Base-by-base conservation (phyloP, 306 rosid genomes). In the Coriaria nepalensis region DNA sequence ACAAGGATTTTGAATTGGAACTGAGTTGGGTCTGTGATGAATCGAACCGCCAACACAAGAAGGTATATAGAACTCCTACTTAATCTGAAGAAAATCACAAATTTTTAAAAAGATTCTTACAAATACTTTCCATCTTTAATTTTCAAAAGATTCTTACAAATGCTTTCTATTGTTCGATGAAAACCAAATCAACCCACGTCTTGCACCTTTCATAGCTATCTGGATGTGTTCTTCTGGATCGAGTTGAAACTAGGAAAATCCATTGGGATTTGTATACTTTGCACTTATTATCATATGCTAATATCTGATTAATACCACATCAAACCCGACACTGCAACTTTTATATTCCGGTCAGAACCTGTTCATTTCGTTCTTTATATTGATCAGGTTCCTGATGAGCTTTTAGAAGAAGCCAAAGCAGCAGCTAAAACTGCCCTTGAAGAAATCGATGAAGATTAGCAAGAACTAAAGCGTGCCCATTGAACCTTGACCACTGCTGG, bases 1-100 rank as follows among this genome's bases (percentile, higher is more conserved):
- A 90, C 73, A 90, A 84, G 64, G 95, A 84, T 40, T 90, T 90
- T 37, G 97, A 90, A 49, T 74, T 90, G 50, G 97, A 90, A 63
- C 64, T 90, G 87, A 90, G 95, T 72, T 90, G 97, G 97, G 88
- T 90, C 56, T 90, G 97, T 55, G 95, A 90, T 15, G 95, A 90
- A 70, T 90, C 97, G 51, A 84, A 81, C 49, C 97, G 87, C 40
- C 94, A 59, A 47, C 97, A 90, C 61, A 75, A 66, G 73, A 90
- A 90, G 97, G 96, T 82, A 75, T 45, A 42, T 11, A 7, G 37
- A 10, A 39, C 33, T 47, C 10, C 15, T 20, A 14, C 35, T 13
- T 10, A 7, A 13, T n/a, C 8, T 20, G 3, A 20, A 33, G 33
- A 13, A 35, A 35, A 11, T 5, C 12, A 10, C 38, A 6, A 32